A percentile compares a stretch with the other conserved stretches of the same genome.
Conservation (phyloP, 768 basidiomycete species). For the Lactarius hatsudake region DNA sequence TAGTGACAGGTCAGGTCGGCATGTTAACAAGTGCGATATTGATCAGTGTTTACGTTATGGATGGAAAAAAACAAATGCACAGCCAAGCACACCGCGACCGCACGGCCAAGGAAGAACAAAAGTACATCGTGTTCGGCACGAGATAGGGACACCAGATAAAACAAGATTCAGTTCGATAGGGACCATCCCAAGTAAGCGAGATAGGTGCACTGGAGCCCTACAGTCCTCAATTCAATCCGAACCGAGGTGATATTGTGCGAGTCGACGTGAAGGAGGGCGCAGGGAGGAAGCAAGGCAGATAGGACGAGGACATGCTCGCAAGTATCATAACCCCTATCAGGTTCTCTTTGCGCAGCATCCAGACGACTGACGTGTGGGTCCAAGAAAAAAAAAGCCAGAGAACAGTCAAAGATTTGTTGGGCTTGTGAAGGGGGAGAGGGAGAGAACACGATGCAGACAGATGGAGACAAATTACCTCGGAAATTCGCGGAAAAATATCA, state of each 20-base stretch:
- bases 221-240: slow-evolving; percentile 2
- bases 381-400: background rate
- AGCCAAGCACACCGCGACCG: slow-evolving; percentile 1
- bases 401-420: background rate
- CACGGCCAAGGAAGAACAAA: background rate
- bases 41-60: slow-evolving; percentile 20
- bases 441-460: background rate
- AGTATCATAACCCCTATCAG: background rate
- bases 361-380: background rate
- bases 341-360: background rate
- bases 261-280: background rate
- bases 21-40: slow-evolving; percentile 19
- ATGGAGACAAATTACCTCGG: background rate
- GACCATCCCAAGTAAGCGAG: background rate
- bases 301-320: background rate
- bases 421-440: no score
- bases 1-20: slow-evolving; percentile 15
- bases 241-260: background rate
- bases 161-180: background rate
- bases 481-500: background rate
- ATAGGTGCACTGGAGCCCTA: background rate
- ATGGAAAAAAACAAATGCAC: background rate
- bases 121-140: background rate
- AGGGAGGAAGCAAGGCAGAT: background rate
- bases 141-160: slow-evolving; percentile 18